Conservation (phyloP, 2,329 filamentous ascomycete genomes). For the Pestalotiopsis sp. region DNA sequence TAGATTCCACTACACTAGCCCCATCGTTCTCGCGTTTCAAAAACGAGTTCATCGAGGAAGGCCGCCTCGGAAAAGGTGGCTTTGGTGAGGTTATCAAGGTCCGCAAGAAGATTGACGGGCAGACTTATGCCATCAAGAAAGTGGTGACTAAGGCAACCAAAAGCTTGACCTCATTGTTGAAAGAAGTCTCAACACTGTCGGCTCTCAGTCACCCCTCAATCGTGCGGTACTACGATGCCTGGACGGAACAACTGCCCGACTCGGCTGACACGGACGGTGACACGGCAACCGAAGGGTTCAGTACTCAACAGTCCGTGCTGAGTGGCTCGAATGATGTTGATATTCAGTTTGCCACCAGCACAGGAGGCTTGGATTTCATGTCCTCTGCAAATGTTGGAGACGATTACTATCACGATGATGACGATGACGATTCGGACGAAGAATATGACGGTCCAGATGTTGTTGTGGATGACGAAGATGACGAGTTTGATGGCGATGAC, state of each 20-base stretch:
- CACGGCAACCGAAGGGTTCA: conserved; percentile 48
- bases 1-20: conserved; percentile 61
- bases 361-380: conserved; percentile 88
- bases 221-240: conserved; percentile 92
- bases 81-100: conserved; percentile 97
- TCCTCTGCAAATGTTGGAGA: conserved; percentile 80
- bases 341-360: conserved; percentile 69
- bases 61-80: conserved; percentile 85
- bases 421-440: conserved; percentile 35
- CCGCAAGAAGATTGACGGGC: conserved; percentile 88
- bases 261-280: conserved; percentile 58
- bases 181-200: conserved; percentile 87
- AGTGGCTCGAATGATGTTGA: conserved; percentile 42
- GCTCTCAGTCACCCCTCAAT: conserved; percentile 84
- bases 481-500: conserved; percentile 39
- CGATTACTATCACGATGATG: conserved; percentile 71
- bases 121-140: conserved; percentile 96
- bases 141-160: conserved; percentile 81
- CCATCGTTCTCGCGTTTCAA: conserved; percentile 72
- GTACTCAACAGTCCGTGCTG: conserved; percentile 35
- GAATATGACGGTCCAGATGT: conserved; percentile 38
- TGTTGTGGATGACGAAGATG: conserved; percentile 41
- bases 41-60: conserved; percentile 89
- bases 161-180: conserved; percentile 79
- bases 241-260: conserved; percentile 76